These are phyloP conservation scores for Trichomonas tenax DNA, from an alignment of 208 protist species.

Conservation along the genomic window DNA sequence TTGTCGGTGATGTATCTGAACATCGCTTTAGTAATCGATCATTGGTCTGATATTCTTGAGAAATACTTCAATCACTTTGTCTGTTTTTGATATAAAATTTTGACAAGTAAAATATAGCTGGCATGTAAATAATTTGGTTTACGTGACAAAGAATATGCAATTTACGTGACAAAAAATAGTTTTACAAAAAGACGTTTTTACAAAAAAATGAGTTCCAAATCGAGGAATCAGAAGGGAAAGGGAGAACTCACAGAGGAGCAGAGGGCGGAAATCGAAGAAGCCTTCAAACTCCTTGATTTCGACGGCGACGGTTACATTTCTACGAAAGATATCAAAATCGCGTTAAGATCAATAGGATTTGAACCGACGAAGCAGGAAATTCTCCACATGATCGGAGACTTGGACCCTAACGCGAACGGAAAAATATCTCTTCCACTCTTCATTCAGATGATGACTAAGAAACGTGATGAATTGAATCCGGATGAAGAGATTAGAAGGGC, in stretches of 20 bases:
- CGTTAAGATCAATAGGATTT: neutral
- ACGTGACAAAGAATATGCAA: too few species aligned
- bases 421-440: neutral
- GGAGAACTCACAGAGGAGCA: neutral
- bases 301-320: neutral
- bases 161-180: too few species aligned
- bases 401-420: neutral
- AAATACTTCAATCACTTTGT: too few species aligned
- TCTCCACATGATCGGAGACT: neutral
- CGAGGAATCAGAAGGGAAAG: neutral
- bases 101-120: too few species aligned
- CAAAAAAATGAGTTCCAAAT: neutral
- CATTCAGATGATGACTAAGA: neutral
- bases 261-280: slow-evolving; percentile 1
- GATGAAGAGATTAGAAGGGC: slow-evolving; percentile 47
- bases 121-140: too few species aligned
- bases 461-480: slow-evolving; percentile 30
- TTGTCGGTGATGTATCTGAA: too few species aligned
- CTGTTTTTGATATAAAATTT: too few species aligned
- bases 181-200: too few species aligned
- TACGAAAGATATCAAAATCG: neutral
- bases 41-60: too few species aligned
- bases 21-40: too few species aligned
- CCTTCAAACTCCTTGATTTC: neutral
- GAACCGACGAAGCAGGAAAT: slow-evolving; percentile 9